Base-by-base conservation (phyloP, 1,284 basidiomycete genomes). In the Irpex sp. region DNA sequence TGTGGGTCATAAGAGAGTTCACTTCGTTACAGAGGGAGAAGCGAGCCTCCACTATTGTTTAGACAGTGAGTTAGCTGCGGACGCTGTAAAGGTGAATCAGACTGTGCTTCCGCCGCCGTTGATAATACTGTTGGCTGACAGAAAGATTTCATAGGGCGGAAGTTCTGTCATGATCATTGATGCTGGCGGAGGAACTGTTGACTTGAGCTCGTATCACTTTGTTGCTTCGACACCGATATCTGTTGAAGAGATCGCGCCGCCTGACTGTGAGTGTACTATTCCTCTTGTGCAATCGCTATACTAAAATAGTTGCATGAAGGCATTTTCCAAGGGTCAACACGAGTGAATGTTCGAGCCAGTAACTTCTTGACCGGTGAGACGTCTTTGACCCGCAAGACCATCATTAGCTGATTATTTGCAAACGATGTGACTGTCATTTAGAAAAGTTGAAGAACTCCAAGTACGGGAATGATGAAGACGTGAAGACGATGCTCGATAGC, bases 161-260 rank as follows among this genome's bases (percentile, higher is more conserved):
- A 71, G 78, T 16, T 80, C 78, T 0, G 74, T 85, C 4, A 72
- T 83, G 23, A 75, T 87, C 28, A 78, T 86, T n/a, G 83, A 85
- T 65, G 82, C 82, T 1, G 83, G 83, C 2, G 82, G 83, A 53
- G 83, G 83, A 0, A 85, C 82, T 0, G 69, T 85, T 7, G 83
- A 85, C 58, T 68, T 86, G 53, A 82, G 81, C 64, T 75, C 81
- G 8, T 84, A 84, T 64, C 71, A 66, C 64, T 60, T 76, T 66
- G 63, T 69, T 0, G 65, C 67, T 0, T 60, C 63, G 16, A 21
- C 63, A 1, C 62, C 70, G 1, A 14, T 69, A 19, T 37, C 59
- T 54, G 68, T 80, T 4, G 73, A 80, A 57, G 79, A 81, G 63
- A 70, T 74, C 16, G 72, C 75, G 0, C 68, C 73, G 12, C 65